Conservation (phyloP, 305 asterid genomes). For the Fraxinus dipetala region DNA sequence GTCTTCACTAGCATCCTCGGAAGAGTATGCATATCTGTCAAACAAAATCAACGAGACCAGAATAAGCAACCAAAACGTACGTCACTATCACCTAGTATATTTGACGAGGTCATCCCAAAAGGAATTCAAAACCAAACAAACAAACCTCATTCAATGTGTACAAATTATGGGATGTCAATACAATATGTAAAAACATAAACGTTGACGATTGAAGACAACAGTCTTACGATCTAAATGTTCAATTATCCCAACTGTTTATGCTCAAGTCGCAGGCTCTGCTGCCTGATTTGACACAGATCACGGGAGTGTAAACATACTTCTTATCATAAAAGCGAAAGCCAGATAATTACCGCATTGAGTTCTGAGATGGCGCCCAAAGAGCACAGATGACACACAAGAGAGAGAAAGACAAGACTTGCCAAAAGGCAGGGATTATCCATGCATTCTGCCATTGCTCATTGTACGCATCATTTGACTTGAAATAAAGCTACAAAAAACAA, state of each 20-base stretch:
- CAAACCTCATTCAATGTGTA: neutral
- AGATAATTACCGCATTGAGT: slow-evolving; percentile 62
- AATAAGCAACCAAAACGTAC: neutral
- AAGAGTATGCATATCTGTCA: slow-evolving; percentile 74
- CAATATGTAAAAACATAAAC: neutral
- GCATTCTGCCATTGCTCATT: slow-evolving; percentile 91
- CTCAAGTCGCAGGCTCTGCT: neutral
- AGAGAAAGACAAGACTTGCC: slow-evolving; percentile 88
- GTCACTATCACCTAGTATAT: neutral
- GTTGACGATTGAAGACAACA: neutral
- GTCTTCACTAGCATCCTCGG: slow-evolving; percentile 71
- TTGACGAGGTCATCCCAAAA: neutral
- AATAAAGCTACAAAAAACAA: slow-evolving; percentile 65
- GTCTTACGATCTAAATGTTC: neutral
- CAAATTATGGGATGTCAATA: neutral
- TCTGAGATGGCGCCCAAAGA: slow-evolving; percentile 95
- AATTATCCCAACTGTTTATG: neutral
- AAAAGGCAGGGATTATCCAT: slow-evolving; percentile 94
- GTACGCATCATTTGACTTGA: slow-evolving; percentile 78
- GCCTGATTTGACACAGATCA: slow-evolving; percentile 9
- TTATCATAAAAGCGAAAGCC: neutral
- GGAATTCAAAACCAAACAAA: neutral
- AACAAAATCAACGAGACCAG: neutral
- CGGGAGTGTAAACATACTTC: neutral
- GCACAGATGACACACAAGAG: slow-evolving; percentile 84